phyloP scores from a whole-genome alignment of 1,284 basidiomycete genomes.

The Trichosporon coremiiforme region DNA sequence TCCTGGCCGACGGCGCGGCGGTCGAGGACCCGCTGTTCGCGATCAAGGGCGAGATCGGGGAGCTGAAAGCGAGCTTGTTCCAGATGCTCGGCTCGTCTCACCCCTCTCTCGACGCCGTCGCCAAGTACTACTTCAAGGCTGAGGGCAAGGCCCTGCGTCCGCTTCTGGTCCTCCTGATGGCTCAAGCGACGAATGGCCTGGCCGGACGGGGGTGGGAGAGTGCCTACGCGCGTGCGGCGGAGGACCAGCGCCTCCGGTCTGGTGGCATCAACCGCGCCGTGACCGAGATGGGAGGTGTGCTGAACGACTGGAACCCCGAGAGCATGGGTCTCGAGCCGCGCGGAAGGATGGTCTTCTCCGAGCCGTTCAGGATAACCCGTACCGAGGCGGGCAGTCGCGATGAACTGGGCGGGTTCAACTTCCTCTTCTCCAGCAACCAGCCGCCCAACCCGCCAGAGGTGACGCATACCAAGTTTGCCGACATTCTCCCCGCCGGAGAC shows the following conservation, averaged over 20 bases:
- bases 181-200: slow-evolving; percentile 85
- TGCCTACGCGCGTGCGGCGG: slow-evolving; percentile 18
- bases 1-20: slow-evolving; percentile 33
- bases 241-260: slow-evolving; percentile 21
- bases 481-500: slow-evolving; percentile 25
- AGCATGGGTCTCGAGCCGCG: slow-evolving; percentile 46
- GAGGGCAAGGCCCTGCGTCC: slow-evolving; percentile 83
- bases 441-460: slow-evolving; percentile 3
- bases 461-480: slow-evolving; percentile 29
- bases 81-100: slow-evolving; percentile 84
- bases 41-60: slow-evolving; percentile 72
- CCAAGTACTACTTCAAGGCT: slow-evolving; percentile 90
- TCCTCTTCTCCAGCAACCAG: slow-evolving; percentile 6
- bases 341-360: slow-evolving; percentile 43
- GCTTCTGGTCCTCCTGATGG: slow-evolving; percentile 84
- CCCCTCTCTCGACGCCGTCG: slow-evolving; percentile 81
- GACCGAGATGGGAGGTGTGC: slow-evolving; percentile 51
- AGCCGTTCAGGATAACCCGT: slow-evolving; percentile 47
- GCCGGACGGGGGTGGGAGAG: slow-evolving; percentile 54
- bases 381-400: not conserved
- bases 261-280: slow-evolving; percentile 51
- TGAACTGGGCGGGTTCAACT: slow-evolving; percentile 20
- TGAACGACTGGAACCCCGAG: slow-evolving; percentile 58
- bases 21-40: slow-evolving; percentile 46
- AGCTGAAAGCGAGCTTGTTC: slow-evolving; percentile 74